Conservation (phyloP, 805 yeast species). For the Barnettozyma californica region DNA sequence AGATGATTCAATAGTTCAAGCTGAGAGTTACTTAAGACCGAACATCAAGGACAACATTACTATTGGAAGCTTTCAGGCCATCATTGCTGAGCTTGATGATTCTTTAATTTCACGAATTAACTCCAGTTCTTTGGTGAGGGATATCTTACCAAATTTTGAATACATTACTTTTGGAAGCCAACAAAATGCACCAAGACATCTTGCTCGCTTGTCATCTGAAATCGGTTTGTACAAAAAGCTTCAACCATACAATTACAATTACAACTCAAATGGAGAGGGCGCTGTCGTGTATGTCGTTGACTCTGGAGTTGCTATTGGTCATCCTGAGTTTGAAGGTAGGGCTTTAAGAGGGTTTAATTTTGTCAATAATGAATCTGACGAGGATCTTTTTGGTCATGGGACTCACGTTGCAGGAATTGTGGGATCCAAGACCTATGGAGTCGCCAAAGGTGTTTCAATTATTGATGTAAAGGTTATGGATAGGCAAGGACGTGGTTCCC, state of each 20-base stretch:
- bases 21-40: background rate
- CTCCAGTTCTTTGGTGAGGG: background rate
- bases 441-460: slow-evolving; percentile 62
- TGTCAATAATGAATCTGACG: slow-evolving; percentile 35
- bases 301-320: slow-evolving; percentile 62
- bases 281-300: slow-evolving; percentile 77
- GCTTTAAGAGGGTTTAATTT: slow-evolving; percentile 56
- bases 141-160: slow-evolving; percentile 1
- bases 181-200: background rate
- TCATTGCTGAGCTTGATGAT: background rate
- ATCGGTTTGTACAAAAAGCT: background rate
- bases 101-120: background rate
- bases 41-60: background rate
- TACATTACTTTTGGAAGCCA: background rate
- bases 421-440: slow-evolving; percentile 77
- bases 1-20: background rate
- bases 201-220: background rate
- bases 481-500: slow-evolving; percentile 58
- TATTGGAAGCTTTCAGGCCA: background rate
- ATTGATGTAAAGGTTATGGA: slow-evolving; percentile 70
- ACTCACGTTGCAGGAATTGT: slow-evolving; percentile 90
- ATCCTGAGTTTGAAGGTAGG: slow-evolving; percentile 59
- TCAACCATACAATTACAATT: slow-evolving; percentile 34
- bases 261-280: slow-evolving; percentile 48
- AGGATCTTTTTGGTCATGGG: slow-evolving; percentile 79